Evolutionary conservation across 768 basidiomycete genomes (phyloP).

Genomic region (Boletus rubescentipes): DNA sequence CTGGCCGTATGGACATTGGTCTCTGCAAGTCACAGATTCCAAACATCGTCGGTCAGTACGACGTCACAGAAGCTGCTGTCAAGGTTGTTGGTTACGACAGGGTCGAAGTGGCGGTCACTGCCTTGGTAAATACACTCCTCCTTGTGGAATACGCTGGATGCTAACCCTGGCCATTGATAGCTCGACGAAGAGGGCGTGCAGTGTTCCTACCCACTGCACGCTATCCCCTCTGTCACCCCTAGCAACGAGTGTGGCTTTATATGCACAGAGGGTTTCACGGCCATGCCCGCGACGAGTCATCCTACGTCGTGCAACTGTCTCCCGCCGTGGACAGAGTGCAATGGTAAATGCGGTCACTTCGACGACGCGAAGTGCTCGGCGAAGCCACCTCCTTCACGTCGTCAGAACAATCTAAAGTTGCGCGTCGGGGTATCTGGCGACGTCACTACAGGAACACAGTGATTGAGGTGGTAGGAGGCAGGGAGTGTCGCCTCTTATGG

Average conservation of each 20-base stretch:
- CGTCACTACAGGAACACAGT: too few relatives aligned
- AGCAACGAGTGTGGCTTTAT: constrained; percentile 29
- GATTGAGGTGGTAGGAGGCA: too few relatives aligned
- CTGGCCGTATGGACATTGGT: constrained; percentile 29
- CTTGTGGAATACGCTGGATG: not conserved
- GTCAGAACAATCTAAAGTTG: constrained; percentile 20
- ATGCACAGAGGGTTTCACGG: constrained; percentile 29
- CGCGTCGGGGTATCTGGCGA: too few relatives aligned
- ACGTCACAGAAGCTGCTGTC: constrained; percentile 22
- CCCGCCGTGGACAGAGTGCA: constrained; percentile 24
- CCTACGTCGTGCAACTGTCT: constrained; percentile 31
- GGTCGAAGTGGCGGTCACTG: constrained; percentile 21
- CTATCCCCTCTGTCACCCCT: constrained; percentile 14
- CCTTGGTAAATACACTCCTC: constrained; percentile 20
- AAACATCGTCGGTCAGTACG: constrained; percentile 23
- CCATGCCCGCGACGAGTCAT: constrained; percentile 12
- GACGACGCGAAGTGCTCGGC: constrained; percentile 20
- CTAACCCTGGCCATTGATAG: constrained; percentile 12
- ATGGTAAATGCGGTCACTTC: constrained; percentile 31
- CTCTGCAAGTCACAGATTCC: constrained; percentile 31
- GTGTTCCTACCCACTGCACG: constrained; percentile 36
- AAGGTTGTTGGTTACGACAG: constrained; percentile 22
- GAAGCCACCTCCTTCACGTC: constrained; percentile 15
- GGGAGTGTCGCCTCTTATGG: too few relatives aligned
- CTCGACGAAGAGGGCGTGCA: constrained; percentile 20